These are phyloP conservation scores for Datisca glomerata DNA, from an alignment of 306 rosid genomes.

Conservation along the genomic window DNA sequence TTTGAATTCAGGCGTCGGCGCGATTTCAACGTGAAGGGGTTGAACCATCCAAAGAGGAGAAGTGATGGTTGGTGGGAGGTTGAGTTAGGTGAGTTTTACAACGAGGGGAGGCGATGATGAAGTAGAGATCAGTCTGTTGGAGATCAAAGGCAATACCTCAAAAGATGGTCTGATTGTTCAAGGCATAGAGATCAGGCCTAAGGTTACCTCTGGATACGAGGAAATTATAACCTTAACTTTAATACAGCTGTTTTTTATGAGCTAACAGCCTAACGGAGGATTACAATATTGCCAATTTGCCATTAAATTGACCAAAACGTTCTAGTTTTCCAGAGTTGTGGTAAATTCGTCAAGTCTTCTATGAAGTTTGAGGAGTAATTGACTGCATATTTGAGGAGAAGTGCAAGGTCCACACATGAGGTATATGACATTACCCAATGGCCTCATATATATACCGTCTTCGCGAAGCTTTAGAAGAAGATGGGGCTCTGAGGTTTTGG, in stretches of 20 bases:
- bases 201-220: neutral
- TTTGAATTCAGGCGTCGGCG: too few species aligned
- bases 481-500: too few species aligned
- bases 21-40: neutral
- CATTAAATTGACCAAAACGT: too few species aligned
- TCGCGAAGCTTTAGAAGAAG: conserved; percentile 64
- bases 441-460: conserved; percentile 75
- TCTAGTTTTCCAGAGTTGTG: too few species aligned
- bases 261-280: too few species aligned
- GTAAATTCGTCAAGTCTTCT: conserved; percentile 52
- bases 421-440: conserved; percentile 75
- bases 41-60: neutral
- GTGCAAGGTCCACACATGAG: conserved; percentile 94
- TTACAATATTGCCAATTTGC: too few species aligned
- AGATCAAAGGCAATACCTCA: neutral
- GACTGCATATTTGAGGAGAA: conserved; percentile 51
- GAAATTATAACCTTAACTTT: too few species aligned
- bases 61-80: conserved; percentile 11
- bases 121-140: conserved; percentile 3
- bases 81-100: conserved; percentile 10
- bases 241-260: too few species aligned
- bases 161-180: conserved; percentile 8
- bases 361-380: conserved; percentile 51
- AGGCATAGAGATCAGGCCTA: conserved; percentile 11
- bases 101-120: conserved; percentile 4